These are phyloP conservation scores for Cladophialophora carrionii DNA, from an alignment of 2,329 filamentous ascomycete genomes.

Conservation along the genomic window DNA sequence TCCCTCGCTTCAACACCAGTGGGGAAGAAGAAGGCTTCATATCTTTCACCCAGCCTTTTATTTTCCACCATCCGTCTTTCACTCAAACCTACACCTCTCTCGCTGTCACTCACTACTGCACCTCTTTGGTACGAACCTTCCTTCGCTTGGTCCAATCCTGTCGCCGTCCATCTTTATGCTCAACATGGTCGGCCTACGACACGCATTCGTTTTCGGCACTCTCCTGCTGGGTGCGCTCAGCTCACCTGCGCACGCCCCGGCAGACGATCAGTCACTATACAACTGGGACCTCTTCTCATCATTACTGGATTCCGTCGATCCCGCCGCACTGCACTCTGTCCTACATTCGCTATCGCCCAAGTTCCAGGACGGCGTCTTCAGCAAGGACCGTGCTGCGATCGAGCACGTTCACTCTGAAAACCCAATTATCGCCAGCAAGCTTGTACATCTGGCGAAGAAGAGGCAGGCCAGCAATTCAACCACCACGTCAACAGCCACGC, in stretches of 20 bases:
- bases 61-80: conserved; percentile 9
- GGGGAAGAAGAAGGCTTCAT: conserved; percentile 5
- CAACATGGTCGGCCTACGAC: conserved; percentile 35
- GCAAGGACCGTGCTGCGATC: conserved; percentile 65
- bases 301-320: conserved; percentile 60
- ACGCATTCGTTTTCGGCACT: conserved; percentile 35
- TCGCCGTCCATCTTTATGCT: conserved; percentile 21
- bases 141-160: conserved; percentile 23
- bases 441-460: conserved; percentile 67
- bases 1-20: neutral
- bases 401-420: conserved; percentile 66
- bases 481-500: conserved; percentile 29
- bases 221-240: conserved; percentile 32
- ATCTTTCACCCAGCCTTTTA: conserved; percentile 15
- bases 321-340: conserved; percentile 66
- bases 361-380: conserved; percentile 70
- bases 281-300: conserved; percentile 54
- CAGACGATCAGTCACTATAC: conserved; percentile 33
- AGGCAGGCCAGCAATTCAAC: conserved; percentile 48
- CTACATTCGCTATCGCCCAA: conserved; percentile 66
- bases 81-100: conserved; percentile 4
- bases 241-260: conserved; percentile 26
- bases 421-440: conserved; percentile 63
- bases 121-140: neutral
- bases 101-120: conserved; percentile 25